Evolutionary conservation across 1,139 yeast species (phyloP).

Genomic region (Saccharomycopsis hybrid): DNA sequence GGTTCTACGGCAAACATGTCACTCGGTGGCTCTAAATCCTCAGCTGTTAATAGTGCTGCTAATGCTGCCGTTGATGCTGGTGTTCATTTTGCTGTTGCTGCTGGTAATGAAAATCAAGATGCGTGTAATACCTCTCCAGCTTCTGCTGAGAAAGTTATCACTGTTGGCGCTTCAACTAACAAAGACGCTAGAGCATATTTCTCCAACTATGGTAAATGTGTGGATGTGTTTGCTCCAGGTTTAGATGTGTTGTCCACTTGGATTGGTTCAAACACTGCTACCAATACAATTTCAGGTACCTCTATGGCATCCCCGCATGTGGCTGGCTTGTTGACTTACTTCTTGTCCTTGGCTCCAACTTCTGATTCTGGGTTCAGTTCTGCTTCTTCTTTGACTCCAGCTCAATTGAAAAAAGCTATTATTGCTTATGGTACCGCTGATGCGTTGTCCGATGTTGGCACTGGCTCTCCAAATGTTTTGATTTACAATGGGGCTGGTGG

Average conservation of each 20-base stretch:
- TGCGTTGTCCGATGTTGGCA: slow-evolving; percentile 64
- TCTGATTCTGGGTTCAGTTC: slow-evolving; percentile 65
- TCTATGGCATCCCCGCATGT: slow-evolving; percentile 17
- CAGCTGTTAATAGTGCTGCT: slow-evolving; percentile 74
- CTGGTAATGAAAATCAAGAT: slow-evolving; percentile 30
- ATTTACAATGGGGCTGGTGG: slow-evolving; percentile 92
- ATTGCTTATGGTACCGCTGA: slow-evolving; percentile 71
- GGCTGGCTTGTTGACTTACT: slow-evolving; percentile 15
- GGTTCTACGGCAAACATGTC: slow-evolving; percentile 90
- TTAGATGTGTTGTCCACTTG: slow-evolving; percentile 44
- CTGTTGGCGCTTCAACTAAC: slow-evolving; percentile 54
- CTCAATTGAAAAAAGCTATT: slow-evolving; percentile 81
- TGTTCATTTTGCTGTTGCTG: slow-evolving; percentile 4
- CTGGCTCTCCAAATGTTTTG: slow-evolving; percentile 79
- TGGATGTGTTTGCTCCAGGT: slow-evolving; percentile 64
- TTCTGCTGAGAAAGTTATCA: slow-evolving; percentile 49
- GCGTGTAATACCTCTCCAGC: slow-evolving; percentile 63
- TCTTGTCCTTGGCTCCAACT: slow-evolving; percentile 48
- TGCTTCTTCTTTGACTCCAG: slow-evolving; percentile 61
- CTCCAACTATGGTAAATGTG: slow-evolving; percentile 62
- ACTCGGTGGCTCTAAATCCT: slow-evolving; percentile 79
- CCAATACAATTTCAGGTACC: slow-evolving; percentile 65
- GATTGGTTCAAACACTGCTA: slow-evolving; percentile 80
- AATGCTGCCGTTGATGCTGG: slow-evolving; percentile 80
- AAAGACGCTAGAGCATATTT: slow-evolving; percentile 41